phyloP scores from a whole-genome alignment of 2,329 filamentous ascomycete species.

The Trichoderma koningiopsis region DNA sequence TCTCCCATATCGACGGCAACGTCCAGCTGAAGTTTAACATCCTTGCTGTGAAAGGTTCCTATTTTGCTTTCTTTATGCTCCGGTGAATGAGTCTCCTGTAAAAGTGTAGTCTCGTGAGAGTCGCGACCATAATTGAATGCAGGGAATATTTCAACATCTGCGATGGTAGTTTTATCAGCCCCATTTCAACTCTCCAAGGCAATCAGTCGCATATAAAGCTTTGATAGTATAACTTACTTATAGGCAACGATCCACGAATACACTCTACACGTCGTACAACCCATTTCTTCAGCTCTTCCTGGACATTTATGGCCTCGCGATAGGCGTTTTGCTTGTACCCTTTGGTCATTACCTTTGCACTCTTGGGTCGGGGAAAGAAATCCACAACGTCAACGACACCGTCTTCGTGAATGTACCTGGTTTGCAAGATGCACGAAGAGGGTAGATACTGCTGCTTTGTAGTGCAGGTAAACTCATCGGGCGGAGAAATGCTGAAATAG shows the following conservation, averaged over 20 bases:
- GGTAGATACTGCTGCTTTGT: constrained; percentile 79
- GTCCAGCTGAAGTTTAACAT: constrained; percentile 65
- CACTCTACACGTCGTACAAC: constrained; percentile 72
- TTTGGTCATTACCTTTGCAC: constrained; percentile 53
- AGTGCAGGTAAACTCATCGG: constrained; percentile 55
- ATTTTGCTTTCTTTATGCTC: constrained; percentile 55
- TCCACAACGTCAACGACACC: constrained; percentile 74
- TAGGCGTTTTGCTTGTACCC: constrained; percentile 53
- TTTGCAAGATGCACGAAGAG: constrained; percentile 74
- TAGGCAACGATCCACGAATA: constrained; percentile 64
- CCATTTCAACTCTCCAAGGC: background rate
- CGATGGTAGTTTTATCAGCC: background rate
- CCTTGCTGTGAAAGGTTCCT: constrained; percentile 62
- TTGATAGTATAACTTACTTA: constrained; percentile 46
- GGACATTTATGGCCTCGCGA: constrained; percentile 55
- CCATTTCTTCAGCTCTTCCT: constrained; percentile 69
- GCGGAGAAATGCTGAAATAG: constrained; percentile 68
- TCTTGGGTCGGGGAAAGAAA: constrained; percentile 73
- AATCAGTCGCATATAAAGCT: constrained; percentile 9
- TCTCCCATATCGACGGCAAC: constrained; percentile 64
- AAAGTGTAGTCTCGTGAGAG: constrained; percentile 60
- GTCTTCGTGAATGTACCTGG: constrained; percentile 74
- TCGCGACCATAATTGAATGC: constrained; percentile 71
- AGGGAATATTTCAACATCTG: constrained; percentile 71
- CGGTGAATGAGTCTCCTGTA: constrained; percentile 46